Conservation (phyloP, 768 basidiomycete species). For the Tricholomella constricta region DNA sequence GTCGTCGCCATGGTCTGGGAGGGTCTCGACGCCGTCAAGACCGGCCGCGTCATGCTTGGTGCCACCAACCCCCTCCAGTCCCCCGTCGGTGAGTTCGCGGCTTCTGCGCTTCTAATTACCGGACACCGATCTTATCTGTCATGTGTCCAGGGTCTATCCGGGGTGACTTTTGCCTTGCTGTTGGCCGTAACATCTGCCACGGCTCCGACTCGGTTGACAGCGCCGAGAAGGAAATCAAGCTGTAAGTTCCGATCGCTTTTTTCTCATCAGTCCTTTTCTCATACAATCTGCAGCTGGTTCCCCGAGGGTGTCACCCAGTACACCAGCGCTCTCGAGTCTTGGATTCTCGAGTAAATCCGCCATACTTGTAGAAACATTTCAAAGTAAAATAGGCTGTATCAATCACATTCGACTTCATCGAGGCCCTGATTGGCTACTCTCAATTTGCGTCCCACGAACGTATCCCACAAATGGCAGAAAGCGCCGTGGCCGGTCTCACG, state of each 20-base stretch:
- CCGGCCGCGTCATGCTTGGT: constrained; percentile 94
- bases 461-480: neutral
- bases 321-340: constrained; percentile 58
- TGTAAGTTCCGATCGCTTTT: constrained; percentile 53
- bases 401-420: neutral
- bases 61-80: constrained; percentile 96
- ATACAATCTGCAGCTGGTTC: constrained; percentile 71
- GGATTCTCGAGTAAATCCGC: constrained; percentile 76
- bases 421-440: constrained; percentile 3
- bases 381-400: constrained; percentile 10
- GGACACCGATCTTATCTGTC: constrained; percentile 10
- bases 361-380: constrained; percentile 17
- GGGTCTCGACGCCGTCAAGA: constrained; percentile 93
- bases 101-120: constrained; percentile 1
- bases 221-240: constrained; percentile 91
- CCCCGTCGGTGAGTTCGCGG: constrained; percentile 63
- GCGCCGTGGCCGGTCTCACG: constrained; percentile 12
- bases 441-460: constrained; percentile 14
- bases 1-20: constrained; percentile 97
- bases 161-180: constrained; percentile 92
- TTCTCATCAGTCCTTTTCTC: constrained; percentile 8
- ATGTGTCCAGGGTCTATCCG: constrained; percentile 79
- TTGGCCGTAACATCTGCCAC: constrained; percentile 94
- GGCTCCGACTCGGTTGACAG: constrained; percentile 88
- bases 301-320: constrained; percentile 82